Base-by-base conservation (phyloP, 2,329 filamentous ascomycete species). In the Talaromyces sp. region DNA sequence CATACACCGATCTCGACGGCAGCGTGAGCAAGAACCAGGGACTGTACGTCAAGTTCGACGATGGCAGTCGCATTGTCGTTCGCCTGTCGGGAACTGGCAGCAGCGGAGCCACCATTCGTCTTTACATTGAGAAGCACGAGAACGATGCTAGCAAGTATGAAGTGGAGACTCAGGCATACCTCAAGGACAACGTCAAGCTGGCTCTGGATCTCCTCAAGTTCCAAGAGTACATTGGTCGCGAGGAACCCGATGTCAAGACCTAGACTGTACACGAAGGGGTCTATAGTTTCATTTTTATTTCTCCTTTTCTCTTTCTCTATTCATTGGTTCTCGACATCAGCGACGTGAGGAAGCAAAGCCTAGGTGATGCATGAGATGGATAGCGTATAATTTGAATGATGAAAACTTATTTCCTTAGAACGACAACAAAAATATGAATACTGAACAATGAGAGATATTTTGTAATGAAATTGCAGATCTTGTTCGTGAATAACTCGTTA, bases 81-180 rank as follows among this genome's bases (percentile, higher is more conserved):
- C 90, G 94, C 69, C 83, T 99, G 62, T 97, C 93, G 1, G 94
- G 94, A 56, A 99, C 94, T 21, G 94, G 94, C 66, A 95, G 90
- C 69, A 95, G 91, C 55, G 94, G 94, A 60, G 94, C 94, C 54
- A 99, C 94, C 32, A 97, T 99, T 74, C 90, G 94, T 64, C 83
- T 99, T 67, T 99, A 99, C 78, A 88, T 99, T 67, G 94, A 99
- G 85, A 93, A 94, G 82, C 90, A 97, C 81, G 92, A 90, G 76
- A 85, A 80, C 65, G 91, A 97, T 71, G 81, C 87, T 72, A 85
- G 81, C 61, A 75, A 89, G 70, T 91, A 95, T 75, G 92, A 92
- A 14, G 27, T 59, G 4, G 32, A 59, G 14, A 59, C 60, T n/a
- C 94, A 99, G 79, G 92, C 93, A 61, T 99, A 96, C 81, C 83